Conservation (phyloP, 1,284 basidiomycete species). For the Ceratobasidium sp. region DNA sequence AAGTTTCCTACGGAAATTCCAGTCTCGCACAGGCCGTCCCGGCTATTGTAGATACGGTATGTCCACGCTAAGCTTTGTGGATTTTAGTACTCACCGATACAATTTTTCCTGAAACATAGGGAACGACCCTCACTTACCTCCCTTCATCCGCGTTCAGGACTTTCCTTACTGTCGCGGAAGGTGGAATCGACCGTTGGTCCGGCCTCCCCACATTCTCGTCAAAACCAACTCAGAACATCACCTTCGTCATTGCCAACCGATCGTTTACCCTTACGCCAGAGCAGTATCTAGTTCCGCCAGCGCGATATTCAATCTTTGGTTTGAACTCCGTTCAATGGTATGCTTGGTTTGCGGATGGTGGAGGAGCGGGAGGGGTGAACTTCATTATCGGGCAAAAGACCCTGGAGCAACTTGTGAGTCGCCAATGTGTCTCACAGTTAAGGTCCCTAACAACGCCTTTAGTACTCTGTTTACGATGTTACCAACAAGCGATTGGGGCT, state of each 20-base stretch:
- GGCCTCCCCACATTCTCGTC: conserved; percentile 12
- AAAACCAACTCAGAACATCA: conserved; percentile 19
- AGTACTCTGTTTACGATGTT: conserved; percentile 38
- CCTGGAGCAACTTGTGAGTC: conserved; percentile 42
- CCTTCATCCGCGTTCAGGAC: conserved; percentile 27
- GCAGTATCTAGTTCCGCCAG: conserved; percentile 41
- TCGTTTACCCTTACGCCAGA: conserved; percentile 39
- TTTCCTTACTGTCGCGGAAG: conserved; percentile 19
- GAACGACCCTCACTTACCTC: conserved; percentile 45
- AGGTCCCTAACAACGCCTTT: neutral
- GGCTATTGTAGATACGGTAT: conserved; percentile 45
- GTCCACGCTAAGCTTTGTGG: neutral
- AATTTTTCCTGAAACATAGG: conserved; percentile 1
- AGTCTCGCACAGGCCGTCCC: neutral
- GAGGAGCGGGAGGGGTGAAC: conserved; percentile 6
- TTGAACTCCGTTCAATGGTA: conserved; percentile 4
- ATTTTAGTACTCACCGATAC: too few relatives aligned
- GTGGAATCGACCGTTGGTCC: conserved; percentile 10
- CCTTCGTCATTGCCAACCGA: conserved; percentile 9
- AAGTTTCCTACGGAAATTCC: conserved; percentile 18
- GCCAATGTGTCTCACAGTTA: neutral
- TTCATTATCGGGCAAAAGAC: conserved; percentile 47
- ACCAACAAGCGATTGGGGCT: conserved; percentile 28
- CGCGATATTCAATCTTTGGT: conserved; percentile 26
- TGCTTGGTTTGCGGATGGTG: conserved; percentile 35